Base-by-base conservation (phyloP, 306 rosid species). In the Gastrolobium villosum region DNA sequence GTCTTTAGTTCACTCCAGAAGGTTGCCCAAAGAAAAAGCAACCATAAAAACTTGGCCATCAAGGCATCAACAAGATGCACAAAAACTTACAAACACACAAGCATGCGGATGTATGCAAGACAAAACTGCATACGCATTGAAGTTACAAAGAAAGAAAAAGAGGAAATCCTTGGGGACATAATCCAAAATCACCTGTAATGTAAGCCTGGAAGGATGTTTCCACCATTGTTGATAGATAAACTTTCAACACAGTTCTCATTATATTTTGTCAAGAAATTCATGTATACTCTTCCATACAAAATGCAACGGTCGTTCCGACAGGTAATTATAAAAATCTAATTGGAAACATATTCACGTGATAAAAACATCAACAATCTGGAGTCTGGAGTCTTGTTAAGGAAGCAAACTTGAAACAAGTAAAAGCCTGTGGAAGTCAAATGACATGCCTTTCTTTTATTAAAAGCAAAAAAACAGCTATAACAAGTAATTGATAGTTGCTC, bases 391-490 rank as follows among this genome's bases (percentile, higher is more conserved):
- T 60, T 10, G 63, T 30, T 1, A 55, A 14, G 70, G 71, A 73
- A 28, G 35, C 69, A 67, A 72, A 32, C 5, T 10, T 5, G 60
- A 66, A 66, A 83, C 60, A 40, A 74, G 49, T 13, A 37, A 65
- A 70, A 70, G 48, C 60, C 44, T 8, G 39, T 2, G 5, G 64
- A 84, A 75, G 40, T 77, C 83, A 74, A 75, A 85, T 76, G 81
- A 75, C 85, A 80, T 54, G 84, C 85, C 69, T 61, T 76, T 81
- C 70, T 72, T 68, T 89, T 88, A 91, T 91, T 88, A 82, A 60
- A 64, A 73, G 79, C 28, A 60, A 20, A 60, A 69, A 74, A 81
- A 71, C 61, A 65, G 76, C 75, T 48, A 49, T 44, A 78, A 50
- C 40, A 76, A 81, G 81, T 68, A 79, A 83, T 75, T 87, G 83